A percentile compares a stretch with the other conserved stretches of the same genome.
Evolutionary conservation across 352 stramenopile genomes (phyloP).

Genomic region (Globisporangium radiosum): DNA sequence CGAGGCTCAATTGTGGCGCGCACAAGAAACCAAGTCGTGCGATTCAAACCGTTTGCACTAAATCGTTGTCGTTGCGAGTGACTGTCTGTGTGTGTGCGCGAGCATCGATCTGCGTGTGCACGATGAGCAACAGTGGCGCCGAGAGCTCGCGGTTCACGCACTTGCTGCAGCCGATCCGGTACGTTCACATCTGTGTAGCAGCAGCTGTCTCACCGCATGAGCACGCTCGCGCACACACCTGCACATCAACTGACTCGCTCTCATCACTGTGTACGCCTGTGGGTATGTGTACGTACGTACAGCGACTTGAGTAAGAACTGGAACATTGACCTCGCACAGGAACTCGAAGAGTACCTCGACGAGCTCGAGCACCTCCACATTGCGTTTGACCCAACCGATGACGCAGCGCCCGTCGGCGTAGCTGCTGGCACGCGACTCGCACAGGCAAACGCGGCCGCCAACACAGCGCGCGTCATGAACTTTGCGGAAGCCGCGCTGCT

Average conservation of each 20-base stretch:
- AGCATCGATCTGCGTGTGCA: not conserved
- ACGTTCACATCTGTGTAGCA: slow-evolving; percentile 6
- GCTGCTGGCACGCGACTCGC: not conserved
- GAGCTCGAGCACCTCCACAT: slow-evolving; percentile 74
- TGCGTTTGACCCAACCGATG: slow-evolving; percentile 47
- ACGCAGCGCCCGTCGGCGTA: not conserved
- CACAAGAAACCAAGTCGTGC: too few species aligned
- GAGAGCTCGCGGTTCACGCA: slow-evolving; percentile 61
- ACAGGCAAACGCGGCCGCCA: slow-evolving; percentile 13
- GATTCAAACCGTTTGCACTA: too few species aligned
- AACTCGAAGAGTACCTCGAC: slow-evolving; percentile 89
- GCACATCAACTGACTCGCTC: not conserved
- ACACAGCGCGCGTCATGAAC: slow-evolving; percentile 57
- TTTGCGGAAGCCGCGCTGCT: slow-evolving; percentile 92
- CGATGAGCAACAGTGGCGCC: not conserved
- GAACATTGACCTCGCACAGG: slow-evolving; percentile 87
- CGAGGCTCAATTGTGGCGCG: too few species aligned
- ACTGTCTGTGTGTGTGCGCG: too few species aligned
- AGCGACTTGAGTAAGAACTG: slow-evolving; percentile 90
- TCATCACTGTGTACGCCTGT: not conserved
- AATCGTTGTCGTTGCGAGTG: too few species aligned
- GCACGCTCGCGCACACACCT: not conserved
- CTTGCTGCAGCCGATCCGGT: slow-evolving; percentile 84
- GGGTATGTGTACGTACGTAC: not conserved
- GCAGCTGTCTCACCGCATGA: too few species aligned